phyloP scores from a whole-genome alignment of 192 early-diverging fungal species.

The Coemansia furcata region DNA sequence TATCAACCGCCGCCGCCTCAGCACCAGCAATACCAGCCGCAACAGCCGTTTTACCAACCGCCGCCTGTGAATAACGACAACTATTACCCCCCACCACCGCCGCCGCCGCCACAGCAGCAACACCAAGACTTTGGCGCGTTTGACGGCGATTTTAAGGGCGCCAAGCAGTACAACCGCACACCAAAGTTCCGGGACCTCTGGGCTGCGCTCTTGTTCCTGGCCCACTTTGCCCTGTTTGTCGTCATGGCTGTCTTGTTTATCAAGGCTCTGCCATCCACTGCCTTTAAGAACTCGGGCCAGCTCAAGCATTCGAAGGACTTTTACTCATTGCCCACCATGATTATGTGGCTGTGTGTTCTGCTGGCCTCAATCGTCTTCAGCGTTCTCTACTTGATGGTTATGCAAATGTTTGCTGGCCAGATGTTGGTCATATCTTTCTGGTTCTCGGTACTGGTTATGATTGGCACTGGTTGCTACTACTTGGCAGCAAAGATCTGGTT shows the following conservation, averaged over 20 bases:
- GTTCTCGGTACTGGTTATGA: slow-evolving; percentile 53
- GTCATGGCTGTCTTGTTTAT: slow-evolving; percentile 46
- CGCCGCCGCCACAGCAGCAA: not conserved
- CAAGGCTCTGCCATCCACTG: slow-evolving; percentile 40
- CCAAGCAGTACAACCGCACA: slow-evolving; percentile 46
- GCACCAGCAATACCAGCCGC: slow-evolving; percentile 10
- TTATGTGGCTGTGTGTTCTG: slow-evolving; percentile 50
- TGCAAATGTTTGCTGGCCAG: slow-evolving; percentile 56
- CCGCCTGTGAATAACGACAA: slow-evolving; percentile 1
- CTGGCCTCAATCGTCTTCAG: slow-evolving; percentile 57
- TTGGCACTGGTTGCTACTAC: slow-evolving; percentile 58
- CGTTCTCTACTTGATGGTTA: slow-evolving; percentile 55
- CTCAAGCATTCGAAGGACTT: slow-evolving; percentile 29
- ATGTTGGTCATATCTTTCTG: slow-evolving; percentile 59
- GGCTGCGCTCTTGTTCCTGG: slow-evolving; percentile 50
- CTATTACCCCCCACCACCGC: slow-evolving; percentile 14
- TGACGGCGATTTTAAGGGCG: slow-evolving; percentile 38
- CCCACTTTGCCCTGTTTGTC: slow-evolving; percentile 47
- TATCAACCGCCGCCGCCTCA: slow-evolving; percentile 11
- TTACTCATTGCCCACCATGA: slow-evolving; percentile 56
- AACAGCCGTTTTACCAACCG: slow-evolving; percentile 19
- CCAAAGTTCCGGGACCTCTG: slow-evolving; percentile 55
- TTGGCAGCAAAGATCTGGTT: slow-evolving; percentile 56
- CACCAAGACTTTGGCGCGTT: slow-evolving; percentile 6
- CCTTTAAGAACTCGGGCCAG: slow-evolving; percentile 41